phyloP scores from a whole-genome alignment of 495 filamentous ascomycete species.

The Peziza echinospora region DNA sequence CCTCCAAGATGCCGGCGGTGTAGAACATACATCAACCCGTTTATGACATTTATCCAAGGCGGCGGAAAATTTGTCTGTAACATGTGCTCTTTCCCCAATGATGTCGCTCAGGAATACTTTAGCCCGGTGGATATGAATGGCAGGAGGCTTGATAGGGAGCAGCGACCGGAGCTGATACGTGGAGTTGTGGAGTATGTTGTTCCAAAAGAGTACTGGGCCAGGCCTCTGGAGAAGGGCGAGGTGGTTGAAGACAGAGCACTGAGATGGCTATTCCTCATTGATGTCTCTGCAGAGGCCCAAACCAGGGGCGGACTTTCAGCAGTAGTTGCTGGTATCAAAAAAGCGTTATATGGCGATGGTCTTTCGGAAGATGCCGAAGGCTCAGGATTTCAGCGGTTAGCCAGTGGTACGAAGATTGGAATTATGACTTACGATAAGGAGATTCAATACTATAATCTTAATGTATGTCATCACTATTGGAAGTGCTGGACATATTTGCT shows the following conservation, averaged over 20 bases:
- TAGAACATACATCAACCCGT: conserved; percentile 93
- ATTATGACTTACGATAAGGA: conserved; percentile 92
- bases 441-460: conserved; percentile 92
- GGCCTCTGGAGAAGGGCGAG: conserved; percentile 52
- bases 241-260: conserved; percentile 24
- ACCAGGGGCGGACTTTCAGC: conserved; percentile 79
- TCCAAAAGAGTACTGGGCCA: conserved; percentile 96
- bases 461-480: conserved; percentile 28
- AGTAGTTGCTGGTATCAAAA: conserved; percentile 72
- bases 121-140: conserved; percentile 74
- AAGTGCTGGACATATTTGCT: conserved; percentile 4
- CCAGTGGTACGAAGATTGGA: conserved; percentile 65
- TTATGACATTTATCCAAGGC: conserved; percentile 88
- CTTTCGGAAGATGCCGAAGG: conserved; percentile 25
- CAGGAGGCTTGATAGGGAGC: conserved; percentile 64
- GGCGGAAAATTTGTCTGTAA: conserved; percentile 97
- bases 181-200: conserved; percentile 93
- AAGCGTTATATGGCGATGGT: conserved; percentile 53
- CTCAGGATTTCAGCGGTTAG: conserved; percentile 35
- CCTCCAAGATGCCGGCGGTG: conserved; percentile 87
- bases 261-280: conserved; percentile 75
- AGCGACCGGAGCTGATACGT: conserved; percentile 69
- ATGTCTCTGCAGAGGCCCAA: conserved; percentile 73
- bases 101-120: conserved; percentile 82
- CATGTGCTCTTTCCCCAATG: conserved; percentile 93